A percentile compares a stretch with the other conserved stretches of the same genome.
Conservation (phyloP, 257 asterid genomes). For the Anisodus acutangulus region DNA sequence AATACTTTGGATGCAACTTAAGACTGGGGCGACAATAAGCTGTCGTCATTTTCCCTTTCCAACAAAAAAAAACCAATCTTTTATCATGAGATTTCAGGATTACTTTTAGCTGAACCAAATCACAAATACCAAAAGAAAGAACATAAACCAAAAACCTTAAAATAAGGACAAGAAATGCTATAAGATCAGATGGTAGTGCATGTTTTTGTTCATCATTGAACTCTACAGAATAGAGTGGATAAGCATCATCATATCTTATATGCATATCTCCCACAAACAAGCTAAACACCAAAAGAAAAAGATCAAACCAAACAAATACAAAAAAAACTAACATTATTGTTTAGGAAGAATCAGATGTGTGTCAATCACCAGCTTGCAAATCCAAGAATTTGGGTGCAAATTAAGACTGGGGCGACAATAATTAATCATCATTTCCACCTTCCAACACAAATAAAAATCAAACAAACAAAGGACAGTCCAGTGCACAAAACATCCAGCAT, state of each 20-base stretch:
- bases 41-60: conserved; percentile 40
- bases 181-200: conserved; percentile 94
- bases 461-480: too few relatives aligned
- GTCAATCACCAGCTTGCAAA: conserved; percentile 55
- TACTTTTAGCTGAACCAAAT: neutral
- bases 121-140: neutral
- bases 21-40: neutral
- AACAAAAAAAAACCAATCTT: neutral
- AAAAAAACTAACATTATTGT: too few relatives aligned
- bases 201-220: conserved; percentile 65
- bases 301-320: neutral
- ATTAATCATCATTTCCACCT: conserved; percentile 42
- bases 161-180: neutral
- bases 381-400: conserved; percentile 30
- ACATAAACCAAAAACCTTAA: neutral
- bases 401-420: neutral
- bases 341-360: conserved; percentile 40
- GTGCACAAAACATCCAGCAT: too few relatives aligned
- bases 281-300: neutral
- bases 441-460: neutral
- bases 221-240: conserved; percentile 57
- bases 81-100: neutral
- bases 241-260: conserved; percentile 44
- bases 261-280: neutral
- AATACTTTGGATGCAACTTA: conserved; percentile 30